Percentiles rank a stretch among this genome's conserved stretches.
These are phyloP conservation scores for Nigrospora osmanthi DNA, from an alignment of 2,329 filamentous ascomycete genomes.

Conservation along the genomic window DNA sequence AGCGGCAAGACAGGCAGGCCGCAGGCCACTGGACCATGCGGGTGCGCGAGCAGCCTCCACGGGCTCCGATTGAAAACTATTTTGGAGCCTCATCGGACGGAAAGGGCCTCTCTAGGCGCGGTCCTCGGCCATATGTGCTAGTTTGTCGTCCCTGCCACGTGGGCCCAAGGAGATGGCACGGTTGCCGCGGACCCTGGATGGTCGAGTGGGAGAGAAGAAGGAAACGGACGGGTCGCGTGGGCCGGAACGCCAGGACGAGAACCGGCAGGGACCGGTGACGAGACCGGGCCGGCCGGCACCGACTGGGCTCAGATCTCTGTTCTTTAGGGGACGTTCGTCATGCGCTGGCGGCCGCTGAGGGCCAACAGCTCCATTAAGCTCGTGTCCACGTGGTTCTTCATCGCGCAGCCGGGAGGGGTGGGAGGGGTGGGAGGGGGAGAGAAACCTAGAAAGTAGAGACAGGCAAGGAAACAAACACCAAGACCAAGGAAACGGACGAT, in stretches of 20 bases:
- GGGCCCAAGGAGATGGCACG: too few relatives aligned
- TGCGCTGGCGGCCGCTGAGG: conserved; percentile 15
- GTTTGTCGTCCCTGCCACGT: conserved; percentile 17
- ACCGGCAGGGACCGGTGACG: not conserved
- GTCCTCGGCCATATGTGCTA: conserved; percentile 11
- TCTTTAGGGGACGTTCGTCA: conserved; percentile 26
- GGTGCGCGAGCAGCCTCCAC: conserved; percentile 19
- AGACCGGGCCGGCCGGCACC: conserved; percentile 5
- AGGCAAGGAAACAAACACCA: conserved; percentile 7
- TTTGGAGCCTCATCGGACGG: conserved; percentile 16
- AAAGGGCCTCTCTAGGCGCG: not conserved
- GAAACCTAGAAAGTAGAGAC: not conserved
- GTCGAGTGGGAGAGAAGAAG: not conserved
- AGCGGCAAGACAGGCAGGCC: conserved; percentile 1
- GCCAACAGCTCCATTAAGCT: conserved; percentile 14
- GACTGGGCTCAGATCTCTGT: conserved; percentile 43
- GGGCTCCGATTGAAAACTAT: conserved; percentile 51
- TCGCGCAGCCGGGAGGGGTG: not conserved
- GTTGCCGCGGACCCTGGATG: not conserved
- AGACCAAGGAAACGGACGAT: not conserved
- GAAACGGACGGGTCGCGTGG: not conserved
- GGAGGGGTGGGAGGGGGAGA: too few relatives aligned
- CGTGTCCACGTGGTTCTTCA: conserved; percentile 15
- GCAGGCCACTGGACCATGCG: conserved; percentile 11
- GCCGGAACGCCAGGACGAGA: too few relatives aligned